Base-by-base conservation (phyloP, 306 rosid genomes). In the Myrica gale region DNA sequence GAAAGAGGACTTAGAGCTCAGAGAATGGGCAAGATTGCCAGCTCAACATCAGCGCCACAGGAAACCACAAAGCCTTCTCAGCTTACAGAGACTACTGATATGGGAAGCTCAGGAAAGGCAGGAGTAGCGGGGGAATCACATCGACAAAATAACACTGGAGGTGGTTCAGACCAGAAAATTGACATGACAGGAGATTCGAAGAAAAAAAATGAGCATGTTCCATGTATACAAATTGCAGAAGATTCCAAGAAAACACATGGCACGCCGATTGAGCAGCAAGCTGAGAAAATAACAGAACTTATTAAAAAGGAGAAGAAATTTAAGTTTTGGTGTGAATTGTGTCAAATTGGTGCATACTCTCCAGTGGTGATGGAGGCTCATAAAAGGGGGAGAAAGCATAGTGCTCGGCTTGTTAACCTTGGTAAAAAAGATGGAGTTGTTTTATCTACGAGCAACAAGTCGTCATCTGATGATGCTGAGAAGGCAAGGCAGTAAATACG, bases 351-450 rank as follows among this genome's bases (percentile, higher is more conserved):
- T 72, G 77, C 83, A 43, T 13, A 21, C 42, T 6, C 21, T 58
- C 32, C 39, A 23, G 20, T 9, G 1, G 81, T 75, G 54, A 78
- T 82, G 84, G 72, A 68, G 12, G 56, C 13, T 72, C 88, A 85
- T 79, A 16, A 51, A 68, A 76, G 37, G 5, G 84, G 82, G 71
- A 82, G 82, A 83, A 79, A 72, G 52, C 88, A 85, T 47, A 21
- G 51, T 68, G 46, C 56, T 19, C 48, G 9, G 76, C 71, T 54
- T 52, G 51, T 54, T 51, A 48, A 56, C 32, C 26, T 9, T 9
- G 11, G 45, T 15, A 15, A 41, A 51, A 81, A 62, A 45, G 16
- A 58, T 53, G 63, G 9, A 39, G 69, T 50, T 56, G 47, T 43
- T 9, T 9, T 37, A n/a, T 32, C n/a, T 9, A 9, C 75, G 71